A percentile compares a stretch with the other conserved stretches of the same genome.
phyloP scores from a whole-genome alignment of 208 protist genomes.

The Leishmania guyanensis region DNA sequence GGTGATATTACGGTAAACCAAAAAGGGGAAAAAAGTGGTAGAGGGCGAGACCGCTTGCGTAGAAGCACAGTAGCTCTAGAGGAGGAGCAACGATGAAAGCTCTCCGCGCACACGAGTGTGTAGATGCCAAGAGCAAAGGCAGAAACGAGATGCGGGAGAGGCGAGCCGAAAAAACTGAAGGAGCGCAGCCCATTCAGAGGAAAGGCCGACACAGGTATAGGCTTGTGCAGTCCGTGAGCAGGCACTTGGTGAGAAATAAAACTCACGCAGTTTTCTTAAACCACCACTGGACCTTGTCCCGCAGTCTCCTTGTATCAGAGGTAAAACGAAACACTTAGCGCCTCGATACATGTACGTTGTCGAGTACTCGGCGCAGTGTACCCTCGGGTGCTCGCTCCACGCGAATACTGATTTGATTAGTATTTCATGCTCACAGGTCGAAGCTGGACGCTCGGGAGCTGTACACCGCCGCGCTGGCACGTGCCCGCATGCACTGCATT shows the following conservation, averaged over 20 bases:
- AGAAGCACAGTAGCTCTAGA: background rate
- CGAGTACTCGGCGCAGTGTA: background rate
- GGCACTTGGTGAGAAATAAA: background rate
- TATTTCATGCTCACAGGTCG: too few species aligned
- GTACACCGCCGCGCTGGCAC: background rate
- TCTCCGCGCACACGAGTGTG: background rate
- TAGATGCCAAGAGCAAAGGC: background rate
- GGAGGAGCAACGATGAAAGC: background rate
- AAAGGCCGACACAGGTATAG: background rate
- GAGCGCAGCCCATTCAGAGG: background rate
- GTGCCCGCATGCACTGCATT: background rate
- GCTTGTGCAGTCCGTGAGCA: too few species aligned
- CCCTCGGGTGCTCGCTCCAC: background rate
- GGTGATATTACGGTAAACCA: background rate
- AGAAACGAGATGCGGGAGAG: background rate
- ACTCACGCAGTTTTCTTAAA: background rate
- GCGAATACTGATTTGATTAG: background rate
- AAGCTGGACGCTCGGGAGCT: too few species aligned
- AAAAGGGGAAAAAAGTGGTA: background rate
- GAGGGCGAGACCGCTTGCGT: background rate
- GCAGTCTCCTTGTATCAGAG: background rate
- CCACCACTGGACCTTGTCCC: background rate
- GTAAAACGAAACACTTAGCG: background rate
- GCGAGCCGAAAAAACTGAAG: background rate
- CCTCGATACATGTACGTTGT: background rate